Percentiles rank a stretch among this genome's conserved stretches.
phyloP scores from a whole-genome alignment of 805 yeast species.

The Myxozyma monticola region DNA sequence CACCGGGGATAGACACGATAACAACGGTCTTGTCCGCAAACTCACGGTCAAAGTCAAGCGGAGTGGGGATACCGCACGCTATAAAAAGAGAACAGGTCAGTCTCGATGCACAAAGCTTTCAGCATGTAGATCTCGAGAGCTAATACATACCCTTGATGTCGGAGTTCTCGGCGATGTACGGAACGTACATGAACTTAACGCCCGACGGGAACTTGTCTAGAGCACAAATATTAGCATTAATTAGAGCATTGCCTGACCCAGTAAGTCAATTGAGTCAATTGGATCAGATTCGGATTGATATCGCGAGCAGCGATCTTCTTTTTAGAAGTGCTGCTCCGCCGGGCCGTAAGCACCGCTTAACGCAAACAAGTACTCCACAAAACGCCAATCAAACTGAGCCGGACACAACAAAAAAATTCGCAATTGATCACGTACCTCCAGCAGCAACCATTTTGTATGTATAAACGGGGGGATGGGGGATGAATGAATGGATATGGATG shows the following conservation, averaged over 20 bases:
- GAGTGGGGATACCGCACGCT: slow-evolving; percentile 45
- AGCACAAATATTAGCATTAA: not conserved
- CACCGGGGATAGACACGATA: slow-evolving; percentile 75
- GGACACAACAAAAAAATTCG: not conserved
- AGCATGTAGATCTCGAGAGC: not conserved
- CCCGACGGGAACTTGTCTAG: slow-evolving; percentile 39
- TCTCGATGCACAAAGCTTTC: not conserved
- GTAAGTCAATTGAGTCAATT: not conserved
- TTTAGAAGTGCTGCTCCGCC: not conserved
- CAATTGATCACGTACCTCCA: not conserved
- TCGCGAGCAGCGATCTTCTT: not conserved
- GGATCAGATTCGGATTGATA: not conserved
- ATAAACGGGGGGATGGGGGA: not conserved
- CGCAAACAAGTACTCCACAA: not conserved
- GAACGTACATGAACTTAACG: slow-evolving; percentile 39
- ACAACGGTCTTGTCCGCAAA: slow-evolving; percentile 54
- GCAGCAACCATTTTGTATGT: slow-evolving; percentile 12
- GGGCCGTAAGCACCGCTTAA: not conserved
- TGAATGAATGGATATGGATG: not conserved
- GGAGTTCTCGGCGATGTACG: slow-evolving; percentile 37
- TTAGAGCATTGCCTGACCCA: not conserved
- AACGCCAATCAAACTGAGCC: not conserved
- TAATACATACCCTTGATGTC: slow-evolving; percentile 30
- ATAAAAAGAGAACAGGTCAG: not conserved
- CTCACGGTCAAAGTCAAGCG: slow-evolving; percentile 41